Base-by-base conservation (phyloP, 768 basidiomycete species). In the Mycena galopus region DNA sequence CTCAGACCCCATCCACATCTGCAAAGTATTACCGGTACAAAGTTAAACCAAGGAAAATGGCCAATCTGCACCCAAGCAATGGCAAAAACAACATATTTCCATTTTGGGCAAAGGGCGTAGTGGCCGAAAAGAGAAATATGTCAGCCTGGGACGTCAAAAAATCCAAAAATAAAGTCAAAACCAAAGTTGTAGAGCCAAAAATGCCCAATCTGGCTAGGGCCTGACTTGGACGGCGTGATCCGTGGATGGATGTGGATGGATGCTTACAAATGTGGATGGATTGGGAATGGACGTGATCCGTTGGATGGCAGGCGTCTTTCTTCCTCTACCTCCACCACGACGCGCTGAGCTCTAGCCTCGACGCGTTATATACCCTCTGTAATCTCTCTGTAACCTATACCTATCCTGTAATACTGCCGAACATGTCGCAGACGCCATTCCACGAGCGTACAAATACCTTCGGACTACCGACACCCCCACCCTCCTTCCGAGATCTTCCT, bases 261-360 rank as follows among this genome's bases (percentile, higher is more conserved):
- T 65, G 64, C 21, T 51, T 10, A 35, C 50, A 50, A 23, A 32
- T 32, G 12, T 67, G 56, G 66, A 60, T 67, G 66, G 47, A 67
- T 67, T 60, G 56, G 65, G 39, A 57, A 57, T 66, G 65, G 65
- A 66, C 30, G 56, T 66, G 39, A 65, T 65, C 63, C 63, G 51
- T 39, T 55, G 63, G 63, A 65, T 65, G 37, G 4, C 16, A 42
- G 37, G 30, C 32, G 10, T 12, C 55, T 51, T 37, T 55, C 50
- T 51, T 39, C 51, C 51, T 37, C 11, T 65, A 55, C 64, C 53
- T 19, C 64, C 55, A 65, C 53, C 37, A 57, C 39, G 58, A 60
- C 55, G 55, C 55, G 39, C 35, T 9, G 55, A 47, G 65, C 21
- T 21, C 65, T 55, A 42, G 55, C 30, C 25, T 66, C 65, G 55